Evolutionary conservation across 345 rosid species (phyloP), one percentile per base, ranked within the genome.

Genomic region (Firmiana major): DNA sequence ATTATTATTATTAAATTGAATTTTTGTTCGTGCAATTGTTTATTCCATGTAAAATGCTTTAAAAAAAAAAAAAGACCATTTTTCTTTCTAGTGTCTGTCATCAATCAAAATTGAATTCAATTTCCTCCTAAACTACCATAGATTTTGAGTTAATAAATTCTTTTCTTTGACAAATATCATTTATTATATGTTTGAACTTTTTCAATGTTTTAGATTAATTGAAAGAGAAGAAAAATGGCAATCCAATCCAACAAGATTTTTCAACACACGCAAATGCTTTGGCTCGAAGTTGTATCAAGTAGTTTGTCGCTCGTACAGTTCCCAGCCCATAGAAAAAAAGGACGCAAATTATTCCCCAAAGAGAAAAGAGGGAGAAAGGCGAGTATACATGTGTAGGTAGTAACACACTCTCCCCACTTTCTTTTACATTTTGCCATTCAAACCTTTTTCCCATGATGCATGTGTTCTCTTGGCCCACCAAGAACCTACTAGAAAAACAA

Each of bases 381-480:
- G 3, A 31, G 34, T 31, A 31, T 31, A 31, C 3, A 31, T 31
- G 34, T 31, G 34, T 3, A 31, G 34, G 34, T 31, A 1, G 34
- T 31, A 31, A 31, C 1, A 31, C 34, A 31, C 3, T 1, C 34
- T 31, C 3, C 7, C 58, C 58, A 53, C 3, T 53, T 53, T 19
- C 9, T 19, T 17, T 53, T 57, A 26, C 57, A 24, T 46, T 69
- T 48, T 48, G 73, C 42, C 21, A 48, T 42, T 3, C 9, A 26
- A 28, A 46, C 38, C 38, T 49, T 69, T 48, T 26, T 28, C 34
- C 73, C 58, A 26, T 69, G 42, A 69, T 48, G 73, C 58, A 69
- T 69, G 73, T 48, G 73, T 48, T 70, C 24, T 48, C 21, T 70
- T 70, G 59, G 74, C 74, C 55, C 74, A 49, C 74, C 59, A 70